Base-by-base conservation (phyloP, 768 basidiomycete species). In the Cystobasidiopsis lactophilus region DNA sequence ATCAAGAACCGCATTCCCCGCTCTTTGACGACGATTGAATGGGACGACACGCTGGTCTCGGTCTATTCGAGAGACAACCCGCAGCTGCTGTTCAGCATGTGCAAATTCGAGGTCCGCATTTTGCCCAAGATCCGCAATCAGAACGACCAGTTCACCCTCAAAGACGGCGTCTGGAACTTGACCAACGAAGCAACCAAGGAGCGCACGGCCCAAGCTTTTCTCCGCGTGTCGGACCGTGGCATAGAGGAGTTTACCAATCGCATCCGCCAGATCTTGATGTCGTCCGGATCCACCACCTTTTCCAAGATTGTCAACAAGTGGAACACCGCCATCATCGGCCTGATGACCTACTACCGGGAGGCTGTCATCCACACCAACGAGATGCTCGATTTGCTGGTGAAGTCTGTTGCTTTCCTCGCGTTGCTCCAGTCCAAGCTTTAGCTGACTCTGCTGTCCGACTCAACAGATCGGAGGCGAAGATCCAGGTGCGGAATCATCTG, bases 391-490 rank as follows among this genome's bases (percentile, higher is more conserved):
- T 76, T 86, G 0, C 73, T 96, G 38, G 93, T 98, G 63, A 98
- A 98, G 69, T 86, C n/a, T n/a, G n/a, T n/a, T n/a, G n/a, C n/a
- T n/a, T n/a, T n/a, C n/a, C n/a, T n/a, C n/a, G n/a, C n/a, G n/a
- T n/a, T n/a, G n/a, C n/a, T n/a, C n/a, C n/a, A n/a, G n/a, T n/a
- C n/a, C n/a, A n/a, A n/a, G n/a, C n/a, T n/a, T n/a, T n/a, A n/a
- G n/a, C n/a, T n/a, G n/a, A n/a, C n/a, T n/a, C n/a, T n/a, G n/a
- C n/a, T n/a, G n/a, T n/a, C n/a, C n/a, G n/a, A n/a, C n/a, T n/a
- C n/a, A n/a, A n/a, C n/a, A n/a, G n/a, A n/a, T n/a, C 89, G 1
- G 91, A 98, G 71, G 95, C 95, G 76, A 96, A 96, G 73, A 91
- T 96, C 44, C 93, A 98, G 69, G 62, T 60, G 1, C 37, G 19